Evolutionary conservation across 1,284 basidiomycete genomes (phyloP).

Genomic region (Fomitopsis palustris): DNA sequence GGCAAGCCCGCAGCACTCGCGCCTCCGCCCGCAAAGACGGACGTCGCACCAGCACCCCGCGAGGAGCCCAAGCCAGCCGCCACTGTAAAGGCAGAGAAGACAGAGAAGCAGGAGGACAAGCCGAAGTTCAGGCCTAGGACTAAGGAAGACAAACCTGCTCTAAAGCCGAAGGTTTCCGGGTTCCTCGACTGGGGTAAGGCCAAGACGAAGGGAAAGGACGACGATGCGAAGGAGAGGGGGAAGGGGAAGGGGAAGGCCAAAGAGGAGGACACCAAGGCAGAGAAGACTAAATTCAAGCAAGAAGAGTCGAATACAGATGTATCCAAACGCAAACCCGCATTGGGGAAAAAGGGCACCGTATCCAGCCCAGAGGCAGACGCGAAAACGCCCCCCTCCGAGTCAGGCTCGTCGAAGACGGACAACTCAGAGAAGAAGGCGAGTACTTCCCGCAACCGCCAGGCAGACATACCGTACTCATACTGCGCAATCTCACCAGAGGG

Average conservation of each 20-base stretch:
- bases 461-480: neutral
- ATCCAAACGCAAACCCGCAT: slow-evolving; percentile 13
- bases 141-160: slow-evolving; percentile 20
- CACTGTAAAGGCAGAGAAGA: slow-evolving; percentile 20
- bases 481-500: slow-evolving; percentile 35
- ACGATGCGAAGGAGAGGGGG: slow-evolving; percentile 9
- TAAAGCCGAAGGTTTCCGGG: slow-evolving; percentile 46
- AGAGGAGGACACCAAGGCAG: slow-evolving; percentile 12
- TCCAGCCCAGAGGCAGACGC: neutral
- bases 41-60: neutral
- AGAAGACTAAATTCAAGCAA: slow-evolving; percentile 8
- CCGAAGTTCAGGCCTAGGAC: slow-evolving; percentile 14
- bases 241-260: slow-evolving; percentile 14
- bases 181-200: slow-evolving; percentile 64
- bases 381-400: neutral
- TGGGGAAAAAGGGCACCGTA: slow-evolving; percentile 2
- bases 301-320: slow-evolving; percentile 23
- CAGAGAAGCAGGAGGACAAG: slow-evolving; percentile 11
- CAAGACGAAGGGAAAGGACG: slow-evolving; percentile 41
- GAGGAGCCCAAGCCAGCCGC: slow-evolving; percentile 10
- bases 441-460: neutral
- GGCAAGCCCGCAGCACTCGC: slow-evolving; percentile 16
- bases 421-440: slow-evolving; percentile 18
- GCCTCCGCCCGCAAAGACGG: slow-evolving; percentile 23
- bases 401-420: neutral